Evolutionary conservation across 2,329 filamentous ascomycete genomes (phyloP).

Genomic region (Penicillium sp.): DNA sequence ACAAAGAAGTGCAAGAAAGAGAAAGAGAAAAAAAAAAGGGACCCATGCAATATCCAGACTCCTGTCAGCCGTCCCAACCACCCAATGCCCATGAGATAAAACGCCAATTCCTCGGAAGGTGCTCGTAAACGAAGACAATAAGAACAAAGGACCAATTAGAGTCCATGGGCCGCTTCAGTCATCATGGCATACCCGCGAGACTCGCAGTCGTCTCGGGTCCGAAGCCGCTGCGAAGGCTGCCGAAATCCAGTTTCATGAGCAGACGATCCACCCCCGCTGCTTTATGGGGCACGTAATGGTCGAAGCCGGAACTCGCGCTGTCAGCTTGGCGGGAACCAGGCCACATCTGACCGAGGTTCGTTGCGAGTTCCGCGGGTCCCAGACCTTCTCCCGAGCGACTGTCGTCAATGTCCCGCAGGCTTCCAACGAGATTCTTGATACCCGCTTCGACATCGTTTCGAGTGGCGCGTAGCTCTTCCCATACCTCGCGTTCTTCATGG

Average conservation of each 20-base stretch:
- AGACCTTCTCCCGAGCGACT: conserved; percentile 42
- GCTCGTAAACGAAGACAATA: not conserved
- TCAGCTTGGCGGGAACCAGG: conserved; percentile 26
- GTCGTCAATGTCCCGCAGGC: conserved; percentile 60
- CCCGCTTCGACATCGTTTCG: conserved; percentile 64
- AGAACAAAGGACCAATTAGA: not conserved
- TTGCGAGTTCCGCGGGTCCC: conserved; percentile 30
- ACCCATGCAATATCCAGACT: not conserved
- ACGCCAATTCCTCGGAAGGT: conserved; percentile 3
- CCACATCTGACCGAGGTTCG: conserved; percentile 28
- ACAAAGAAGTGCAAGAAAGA: not conserved
- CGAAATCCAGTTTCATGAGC: conserved; percentile 83
- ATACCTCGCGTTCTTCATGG: conserved; percentile 68
- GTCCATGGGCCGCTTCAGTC: not conserved
- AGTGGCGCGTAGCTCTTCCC: conserved; percentile 61
- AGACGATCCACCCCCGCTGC: conserved; percentile 79
- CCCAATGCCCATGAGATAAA: not conserved
- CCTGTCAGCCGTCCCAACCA: not conserved
- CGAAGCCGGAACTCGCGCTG: conserved; percentile 12
- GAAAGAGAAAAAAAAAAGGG: not conserved
- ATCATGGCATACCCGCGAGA: conserved; percentile 11
- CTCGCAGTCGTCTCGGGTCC: conserved; percentile 14
- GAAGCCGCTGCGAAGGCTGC: conserved; percentile 20
- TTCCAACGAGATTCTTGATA: conserved; percentile 60
- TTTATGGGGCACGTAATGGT: conserved; percentile 64